A percentile compares a stretch with the other conserved stretches of the same genome.
Evolutionary conservation across 73 alveolate species (phyloP).

Genomic region (Paramecium bursaria): DNA sequence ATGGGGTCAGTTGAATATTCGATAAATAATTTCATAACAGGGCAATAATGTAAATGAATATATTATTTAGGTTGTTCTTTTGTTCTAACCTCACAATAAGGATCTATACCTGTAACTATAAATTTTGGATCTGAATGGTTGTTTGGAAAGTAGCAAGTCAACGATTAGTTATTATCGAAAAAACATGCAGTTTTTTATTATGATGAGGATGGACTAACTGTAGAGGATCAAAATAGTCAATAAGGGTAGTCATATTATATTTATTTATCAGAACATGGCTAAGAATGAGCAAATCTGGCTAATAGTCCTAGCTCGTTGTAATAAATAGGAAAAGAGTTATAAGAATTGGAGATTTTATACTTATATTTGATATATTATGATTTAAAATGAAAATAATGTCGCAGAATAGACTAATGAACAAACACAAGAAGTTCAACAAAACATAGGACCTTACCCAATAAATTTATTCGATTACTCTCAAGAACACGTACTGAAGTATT

Average conservation of each 20-base stretch:
- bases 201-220: conserved; percentile 3
- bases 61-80: conserved; percentile 3
- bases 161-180: not conserved
- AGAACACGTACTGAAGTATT: too few species aligned
- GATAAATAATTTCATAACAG: not conserved
- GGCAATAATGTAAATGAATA: not conserved
- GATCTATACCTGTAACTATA: conserved; percentile 1
- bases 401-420: too few species aligned
- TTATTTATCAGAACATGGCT: conserved; percentile 24
- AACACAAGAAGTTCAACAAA: too few species aligned
- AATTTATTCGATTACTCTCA: too few species aligned
- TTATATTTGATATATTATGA: conserved; percentile 22
- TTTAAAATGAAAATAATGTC: too few species aligned
- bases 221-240: conserved; percentile 37
- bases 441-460: too few species aligned
- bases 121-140: not conserved
- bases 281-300: conserved; percentile 46
- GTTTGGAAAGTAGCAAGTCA: not conserved
- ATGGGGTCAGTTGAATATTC: conserved; percentile 8
- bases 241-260: not conserved
- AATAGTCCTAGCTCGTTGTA: not conserved
- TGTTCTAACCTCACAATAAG: conserved; percentile 6
- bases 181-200: conserved; percentile 9
- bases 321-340: conserved; percentile 36
- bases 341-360: conserved; percentile 23